Evolutionary conservation across 768 basidiomycete genomes (phyloP).

Genomic region (Leccinum truebloodii): DNA sequence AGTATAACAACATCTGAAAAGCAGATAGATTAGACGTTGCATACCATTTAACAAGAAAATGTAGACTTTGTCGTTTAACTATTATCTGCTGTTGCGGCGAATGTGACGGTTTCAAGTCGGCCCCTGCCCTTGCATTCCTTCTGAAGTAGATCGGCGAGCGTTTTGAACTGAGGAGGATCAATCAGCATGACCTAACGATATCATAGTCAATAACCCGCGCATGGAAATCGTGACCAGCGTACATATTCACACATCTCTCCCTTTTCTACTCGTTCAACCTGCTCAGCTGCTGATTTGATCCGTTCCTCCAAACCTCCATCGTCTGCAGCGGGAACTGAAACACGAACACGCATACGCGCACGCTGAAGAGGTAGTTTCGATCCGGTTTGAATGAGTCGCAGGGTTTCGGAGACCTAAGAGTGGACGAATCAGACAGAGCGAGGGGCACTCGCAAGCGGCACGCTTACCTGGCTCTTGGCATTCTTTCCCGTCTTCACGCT

Average conservation of each 20-base stretch:
- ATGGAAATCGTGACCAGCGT: constrained; percentile 33
- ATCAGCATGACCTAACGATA: constrained; percentile 79
- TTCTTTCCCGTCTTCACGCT: constrained; percentile 87
- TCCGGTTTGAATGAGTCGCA: constrained; percentile 77
- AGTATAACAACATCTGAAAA: neutral
- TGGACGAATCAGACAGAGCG: neutral
- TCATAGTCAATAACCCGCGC: constrained; percentile 12
- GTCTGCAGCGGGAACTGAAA: constrained; percentile 69
- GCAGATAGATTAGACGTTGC: neutral
- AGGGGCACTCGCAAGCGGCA: neutral
- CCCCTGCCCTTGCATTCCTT: constrained; percentile 90
- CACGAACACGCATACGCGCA: constrained; percentile 88
- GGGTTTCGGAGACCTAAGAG: constrained; percentile 82
- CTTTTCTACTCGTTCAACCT: constrained; percentile 80
- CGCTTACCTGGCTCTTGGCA: constrained; percentile 86
- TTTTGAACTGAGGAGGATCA: constrained; percentile 88
- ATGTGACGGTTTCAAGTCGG: constrained; percentile 78
- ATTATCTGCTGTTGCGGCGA: constrained; percentile 57
- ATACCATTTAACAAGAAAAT: neutral
- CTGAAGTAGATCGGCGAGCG: constrained; percentile 86
- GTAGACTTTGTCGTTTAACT: constrained; percentile 9
- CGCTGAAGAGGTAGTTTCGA: constrained; percentile 91
- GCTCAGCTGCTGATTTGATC: constrained; percentile 73
- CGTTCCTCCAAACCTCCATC: constrained; percentile 69
- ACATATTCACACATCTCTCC: constrained; percentile 87